Conservation (phyloP, 345 rosid species). For the Eucalyptus tenuipes region DNA sequence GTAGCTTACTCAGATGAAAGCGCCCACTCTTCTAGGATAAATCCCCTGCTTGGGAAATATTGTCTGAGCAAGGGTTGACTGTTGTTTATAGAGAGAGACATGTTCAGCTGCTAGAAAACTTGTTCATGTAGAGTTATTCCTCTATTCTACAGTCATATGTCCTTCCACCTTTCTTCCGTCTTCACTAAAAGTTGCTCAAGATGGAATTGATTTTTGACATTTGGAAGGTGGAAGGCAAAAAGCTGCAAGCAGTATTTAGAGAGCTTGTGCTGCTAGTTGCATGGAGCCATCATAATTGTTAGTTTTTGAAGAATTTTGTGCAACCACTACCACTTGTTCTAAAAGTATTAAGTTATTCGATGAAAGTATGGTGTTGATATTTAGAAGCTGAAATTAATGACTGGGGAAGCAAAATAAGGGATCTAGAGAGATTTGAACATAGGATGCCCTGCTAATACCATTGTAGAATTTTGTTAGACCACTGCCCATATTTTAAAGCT, state of each 20-base stretch:
- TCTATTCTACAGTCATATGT: not conserved
- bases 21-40: not conserved
- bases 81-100: not conserved
- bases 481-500: not conserved
- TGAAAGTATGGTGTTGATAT: not conserved
- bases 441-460: not conserved
- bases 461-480: not conserved
- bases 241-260: not conserved
- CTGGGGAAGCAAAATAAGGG: not conserved
- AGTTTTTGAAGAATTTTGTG: not conserved
- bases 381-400: not conserved
- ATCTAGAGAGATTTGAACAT: not conserved
- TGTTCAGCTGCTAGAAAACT: not conserved
- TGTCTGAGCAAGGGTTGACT: not conserved
- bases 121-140: not conserved
- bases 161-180: not conserved
- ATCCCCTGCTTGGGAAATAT: not conserved
- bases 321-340: not conserved
- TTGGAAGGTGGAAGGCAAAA: not conserved
- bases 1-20: not conserved
- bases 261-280: not conserved
- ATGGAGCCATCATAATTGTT: not conserved
- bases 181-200: not conserved
- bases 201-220: not conserved
- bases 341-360: not conserved